Evolutionary conservation across 768 basidiomycete genomes (phyloP).

Genomic region (Cystofilobasidium bisporidii): DNA sequence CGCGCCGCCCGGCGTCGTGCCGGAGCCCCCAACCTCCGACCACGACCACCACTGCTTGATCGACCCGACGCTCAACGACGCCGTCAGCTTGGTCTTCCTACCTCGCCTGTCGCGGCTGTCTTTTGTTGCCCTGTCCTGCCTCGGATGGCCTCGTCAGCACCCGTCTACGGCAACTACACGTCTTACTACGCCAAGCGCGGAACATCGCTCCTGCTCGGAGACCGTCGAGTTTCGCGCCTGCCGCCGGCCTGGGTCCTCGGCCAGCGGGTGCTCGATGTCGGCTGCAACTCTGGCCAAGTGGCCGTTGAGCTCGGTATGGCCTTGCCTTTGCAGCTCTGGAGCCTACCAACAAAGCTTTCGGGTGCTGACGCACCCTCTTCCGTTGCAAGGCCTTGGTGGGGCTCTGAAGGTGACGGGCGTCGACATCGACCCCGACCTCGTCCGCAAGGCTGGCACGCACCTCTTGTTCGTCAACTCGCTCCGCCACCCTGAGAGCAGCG

Average conservation of each 20-base stretch:
- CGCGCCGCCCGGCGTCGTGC: no score
- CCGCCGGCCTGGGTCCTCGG: constrained; percentile 49
- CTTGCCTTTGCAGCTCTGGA: no score
- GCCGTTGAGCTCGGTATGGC: constrained; percentile 86
- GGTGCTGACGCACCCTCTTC: not conserved
- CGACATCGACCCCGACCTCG: constrained; percentile 19
- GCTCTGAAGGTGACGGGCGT: constrained; percentile 9
- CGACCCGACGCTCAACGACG: no score
- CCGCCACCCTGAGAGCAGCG: not conserved
- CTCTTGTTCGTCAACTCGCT: constrained; percentile 25
- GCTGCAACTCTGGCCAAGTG: constrained; percentile 78
- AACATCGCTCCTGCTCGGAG: constrained; percentile 40
- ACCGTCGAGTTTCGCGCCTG: constrained; percentile 59
- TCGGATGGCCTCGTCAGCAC: not conserved
- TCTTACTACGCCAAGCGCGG: constrained; percentile 66
- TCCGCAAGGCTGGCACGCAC: constrained; percentile 16
- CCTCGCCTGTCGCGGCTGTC: no score
- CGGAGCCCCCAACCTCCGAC: not conserved
- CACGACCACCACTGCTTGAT: no score
- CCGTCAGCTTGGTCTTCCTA: no score
- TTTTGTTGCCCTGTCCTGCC: no score
- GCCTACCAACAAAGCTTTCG: not conserved
- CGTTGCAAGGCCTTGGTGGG: not conserved
- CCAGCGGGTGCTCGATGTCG: constrained; percentile 65
- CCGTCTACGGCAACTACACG: constrained; percentile 26